Conservation (phyloP, 2,329 filamentous ascomycete species). For the Colletotrichum sidae region DNA sequence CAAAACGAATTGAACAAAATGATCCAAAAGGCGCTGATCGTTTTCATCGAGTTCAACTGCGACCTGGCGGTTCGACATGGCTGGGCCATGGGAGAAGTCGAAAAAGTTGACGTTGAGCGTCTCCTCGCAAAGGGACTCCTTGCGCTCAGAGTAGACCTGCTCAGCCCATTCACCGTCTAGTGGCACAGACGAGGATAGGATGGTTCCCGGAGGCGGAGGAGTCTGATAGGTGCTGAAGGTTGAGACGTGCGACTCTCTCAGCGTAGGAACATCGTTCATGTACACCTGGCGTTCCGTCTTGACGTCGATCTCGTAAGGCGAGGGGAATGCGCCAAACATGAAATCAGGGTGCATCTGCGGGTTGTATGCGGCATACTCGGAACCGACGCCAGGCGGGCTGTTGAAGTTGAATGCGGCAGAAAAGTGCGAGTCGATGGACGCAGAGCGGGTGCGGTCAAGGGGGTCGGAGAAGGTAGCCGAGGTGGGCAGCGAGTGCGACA, state of each 20-base stretch:
- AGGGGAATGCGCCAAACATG: constrained; percentile 66
- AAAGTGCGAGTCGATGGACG: constrained; percentile 84
- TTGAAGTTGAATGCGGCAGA: constrained; percentile 80
- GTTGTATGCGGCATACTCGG: constrained; percentile 72
- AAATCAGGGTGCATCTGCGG: constrained; percentile 72
- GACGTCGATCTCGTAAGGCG: constrained; percentile 93
- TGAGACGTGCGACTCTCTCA: constrained; percentile 87
- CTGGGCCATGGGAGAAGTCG: constrained; percentile 78
- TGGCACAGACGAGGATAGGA: constrained; percentile 71
- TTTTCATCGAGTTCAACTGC: constrained; percentile 87
- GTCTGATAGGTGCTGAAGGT: constrained; percentile 93
- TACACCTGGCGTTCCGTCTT: constrained; percentile 96
- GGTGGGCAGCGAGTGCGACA: constrained; percentile 85
- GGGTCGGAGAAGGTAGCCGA: constrained; percentile 84
- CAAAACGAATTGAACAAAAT: constrained; percentile 90
- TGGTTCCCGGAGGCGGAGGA: constrained; percentile 76
- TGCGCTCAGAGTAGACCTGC: constrained; percentile 74
- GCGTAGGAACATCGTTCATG: constrained; percentile 88
- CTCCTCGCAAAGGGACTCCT: constrained; percentile 76
- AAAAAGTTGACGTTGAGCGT: constrained; percentile 82
- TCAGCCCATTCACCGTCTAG: constrained; percentile 77
- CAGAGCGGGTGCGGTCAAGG: constrained; percentile 77
- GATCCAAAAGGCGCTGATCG: constrained; percentile 87
- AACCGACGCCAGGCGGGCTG: constrained; percentile 63
- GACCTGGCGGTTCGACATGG: constrained; percentile 73